Conservation (phyloP, 257 asterid genomes). For the Rauvolfia tetraphylla region DNA sequence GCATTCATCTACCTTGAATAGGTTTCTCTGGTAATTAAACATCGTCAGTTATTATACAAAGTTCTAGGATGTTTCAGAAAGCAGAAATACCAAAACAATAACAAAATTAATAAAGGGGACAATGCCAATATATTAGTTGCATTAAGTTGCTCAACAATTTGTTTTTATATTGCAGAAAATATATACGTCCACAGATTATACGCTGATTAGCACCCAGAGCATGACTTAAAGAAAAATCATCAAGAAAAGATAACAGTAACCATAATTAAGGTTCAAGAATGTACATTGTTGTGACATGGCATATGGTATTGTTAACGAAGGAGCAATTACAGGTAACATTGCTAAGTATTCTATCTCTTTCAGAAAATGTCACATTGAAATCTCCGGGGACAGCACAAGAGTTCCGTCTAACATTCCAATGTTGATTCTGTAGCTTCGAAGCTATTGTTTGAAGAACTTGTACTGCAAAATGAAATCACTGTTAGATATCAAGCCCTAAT, state of each 20-base stretch:
- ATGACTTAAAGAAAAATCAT: not conserved
- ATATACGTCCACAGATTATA: no score
- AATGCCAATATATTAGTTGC: not conserved
- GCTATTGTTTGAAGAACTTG: slow-evolving; percentile 53
- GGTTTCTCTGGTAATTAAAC: no score
- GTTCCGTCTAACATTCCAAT: slow-evolving; percentile 46
- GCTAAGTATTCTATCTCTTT: slow-evolving; percentile 15
- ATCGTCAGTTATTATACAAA: no score
- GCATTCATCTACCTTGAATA: not conserved
- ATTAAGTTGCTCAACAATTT: not conserved
- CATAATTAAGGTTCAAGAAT: slow-evolving; percentile 18
- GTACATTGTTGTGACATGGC: slow-evolving; percentile 83
- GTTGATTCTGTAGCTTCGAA: slow-evolving; percentile 43
- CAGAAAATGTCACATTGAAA: slow-evolving; percentile 34
- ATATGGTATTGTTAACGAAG: slow-evolving; percentile 35
- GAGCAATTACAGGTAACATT: slow-evolving; percentile 58
- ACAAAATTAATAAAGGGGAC: not conserved
- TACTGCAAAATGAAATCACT: slow-evolving; percentile 45
- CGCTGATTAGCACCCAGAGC: not conserved
- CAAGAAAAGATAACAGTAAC: not conserved
- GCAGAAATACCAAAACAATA: not conserved
- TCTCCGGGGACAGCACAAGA: slow-evolving; percentile 45
- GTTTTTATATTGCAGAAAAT: no score
- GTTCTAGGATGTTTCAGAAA: not conserved
- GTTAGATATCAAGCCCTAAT: not conserved